Conservation (phyloP, 768 basidiomycete genomes). For the Neoboletus magnificus region DNA sequence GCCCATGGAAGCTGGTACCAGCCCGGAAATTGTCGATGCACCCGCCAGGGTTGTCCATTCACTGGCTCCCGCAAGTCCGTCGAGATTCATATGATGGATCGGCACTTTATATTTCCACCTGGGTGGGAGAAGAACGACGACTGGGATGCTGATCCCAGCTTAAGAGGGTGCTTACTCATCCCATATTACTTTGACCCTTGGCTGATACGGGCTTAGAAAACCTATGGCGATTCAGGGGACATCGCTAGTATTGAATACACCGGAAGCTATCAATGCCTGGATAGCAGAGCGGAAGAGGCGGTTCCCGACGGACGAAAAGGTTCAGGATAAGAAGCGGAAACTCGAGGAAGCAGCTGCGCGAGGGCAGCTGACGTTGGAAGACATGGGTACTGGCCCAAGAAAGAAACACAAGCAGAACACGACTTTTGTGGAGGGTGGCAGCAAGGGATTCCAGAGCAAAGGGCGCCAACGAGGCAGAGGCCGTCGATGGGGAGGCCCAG, state of each 20-base stretch:
- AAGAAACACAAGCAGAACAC: slow-evolving; percentile 42
- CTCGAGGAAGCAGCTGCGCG: slow-evolving; percentile 74
- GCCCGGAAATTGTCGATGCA: slow-evolving; percentile 57
- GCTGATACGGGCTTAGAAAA: slow-evolving; percentile 47
- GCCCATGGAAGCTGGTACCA: slow-evolving; percentile 53
- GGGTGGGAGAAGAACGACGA: slow-evolving; percentile 64
- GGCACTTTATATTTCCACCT: slow-evolving; percentile 80
- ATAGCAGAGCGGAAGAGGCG: slow-evolving; percentile 82
- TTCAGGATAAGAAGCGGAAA: slow-evolving; percentile 81
- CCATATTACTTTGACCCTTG: background rate
- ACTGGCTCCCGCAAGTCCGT: slow-evolving; percentile 66
- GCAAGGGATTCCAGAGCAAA: slow-evolving; percentile 3
- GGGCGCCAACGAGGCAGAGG: slow-evolving; percentile 31
- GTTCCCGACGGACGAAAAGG: slow-evolving; percentile 69
- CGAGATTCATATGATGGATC: slow-evolving; percentile 84
- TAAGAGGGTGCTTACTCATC: slow-evolving; percentile 60
- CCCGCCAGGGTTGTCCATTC: slow-evolving; percentile 62
- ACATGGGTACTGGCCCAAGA: slow-evolving; percentile 37
- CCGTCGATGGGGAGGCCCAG: slow-evolving; percentile 19
- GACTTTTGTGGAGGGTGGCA: background rate
- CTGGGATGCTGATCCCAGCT: slow-evolving; percentile 81
- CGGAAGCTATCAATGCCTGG: slow-evolving; percentile 82
- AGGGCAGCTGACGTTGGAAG: slow-evolving; percentile 62
- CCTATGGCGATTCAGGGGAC: slow-evolving; percentile 78
- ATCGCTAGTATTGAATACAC: slow-evolving; percentile 68